Conservation (phyloP, 306 rosid genomes). For the Malus domestica region ASM211411v1 NC_041796.1:4811001-4811500, state of each 20-base stretch:
- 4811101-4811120: slow-evolving; percentile 56
- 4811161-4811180: slow-evolving; percentile 47
- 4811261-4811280: not conserved
- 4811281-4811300: not conserved
- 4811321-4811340: slow-evolving; percentile 26
- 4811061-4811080: not conserved
- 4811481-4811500: not conserved
- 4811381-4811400: not conserved
- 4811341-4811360: not conserved
- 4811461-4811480: not conserved
- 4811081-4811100: not conserved
- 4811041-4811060: not conserved
- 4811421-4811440: not conserved
- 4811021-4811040: not conserved
- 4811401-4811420: not conserved
- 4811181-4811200: slow-evolving; percentile 54
- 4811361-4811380: not conserved
- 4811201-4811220: slow-evolving; percentile 37
- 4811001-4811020: not conserved
- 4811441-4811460: not conserved
- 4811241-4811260: not conserved
- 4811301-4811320: slow-evolving; percentile 13
- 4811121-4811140: slow-evolving; percentile 57
- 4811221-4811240: slow-evolving; percentile 22
- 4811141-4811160: slow-evolving; percentile 61